phyloP scores from a whole-genome alignment of 306 rosid genomes.

The Lathyrus tuberosus region DNA sequence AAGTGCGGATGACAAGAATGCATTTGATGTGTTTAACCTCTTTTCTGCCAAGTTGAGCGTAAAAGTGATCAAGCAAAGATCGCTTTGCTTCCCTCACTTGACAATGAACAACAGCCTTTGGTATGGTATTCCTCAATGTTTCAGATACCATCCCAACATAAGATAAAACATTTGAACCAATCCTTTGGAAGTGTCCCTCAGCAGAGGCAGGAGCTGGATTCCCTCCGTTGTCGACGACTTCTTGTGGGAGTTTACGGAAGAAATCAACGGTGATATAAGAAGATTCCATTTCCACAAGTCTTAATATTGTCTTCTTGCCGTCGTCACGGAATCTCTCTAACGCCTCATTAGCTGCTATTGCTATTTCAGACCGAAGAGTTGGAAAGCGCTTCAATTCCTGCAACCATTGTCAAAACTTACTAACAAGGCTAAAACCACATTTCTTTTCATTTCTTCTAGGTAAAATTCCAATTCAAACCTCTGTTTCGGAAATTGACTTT shows the following conservation, averaged over 20 bases:
- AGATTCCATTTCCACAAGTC: slow-evolving; percentile 97
- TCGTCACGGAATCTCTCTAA: slow-evolving; percentile 89
- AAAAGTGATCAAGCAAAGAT: slow-evolving; percentile 74
- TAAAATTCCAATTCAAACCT: slow-evolving; percentile 55
- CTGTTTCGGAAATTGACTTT: slow-evolving; percentile 80
- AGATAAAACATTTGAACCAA: slow-evolving; percentile 79
- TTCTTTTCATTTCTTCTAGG: slow-evolving; percentile 5
- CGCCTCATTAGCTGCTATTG: slow-evolving; percentile 73
- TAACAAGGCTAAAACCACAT: slow-evolving; percentile 4
- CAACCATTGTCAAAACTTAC: slow-evolving; percentile 33
- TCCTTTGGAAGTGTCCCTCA: slow-evolving; percentile 76
- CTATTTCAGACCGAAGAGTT: slow-evolving; percentile 80
- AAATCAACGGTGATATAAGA: slow-evolving; percentile 92
- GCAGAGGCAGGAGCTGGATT: slow-evolving; percentile 50
- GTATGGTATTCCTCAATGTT: slow-evolving; percentile 79
- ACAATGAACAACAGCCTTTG: slow-evolving; percentile 95
- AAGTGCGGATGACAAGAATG: not conserved
- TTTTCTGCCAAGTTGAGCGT: slow-evolving; percentile 66
- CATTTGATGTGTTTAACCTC: slow-evolving; percentile 57
- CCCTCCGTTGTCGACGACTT: slow-evolving; percentile 66
- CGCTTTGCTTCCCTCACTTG: slow-evolving; percentile 66
- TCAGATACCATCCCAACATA: slow-evolving; percentile 90
- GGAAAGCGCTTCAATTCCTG: slow-evolving; percentile 94
- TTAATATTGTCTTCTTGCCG: slow-evolving; percentile 71
- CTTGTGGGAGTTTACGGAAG: slow-evolving; percentile 89